Conservation (phyloP, 768 basidiomycete genomes). For the Leccinum pellstonianum region DNA sequence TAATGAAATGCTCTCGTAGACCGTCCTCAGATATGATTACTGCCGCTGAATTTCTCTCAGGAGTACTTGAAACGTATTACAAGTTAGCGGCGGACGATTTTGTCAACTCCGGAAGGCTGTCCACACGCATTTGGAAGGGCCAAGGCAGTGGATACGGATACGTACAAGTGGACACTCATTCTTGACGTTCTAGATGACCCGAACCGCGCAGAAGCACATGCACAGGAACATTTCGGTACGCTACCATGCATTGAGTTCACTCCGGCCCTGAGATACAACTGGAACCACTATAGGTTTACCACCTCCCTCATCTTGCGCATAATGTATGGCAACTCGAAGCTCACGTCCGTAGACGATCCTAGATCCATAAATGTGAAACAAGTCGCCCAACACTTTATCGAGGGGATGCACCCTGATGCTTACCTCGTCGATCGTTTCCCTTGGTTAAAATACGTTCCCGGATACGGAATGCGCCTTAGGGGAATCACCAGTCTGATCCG, state of each 20-base stretch:
- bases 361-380: conserved; percentile 20
- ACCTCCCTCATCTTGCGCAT: conserved; percentile 26
- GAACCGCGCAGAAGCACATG: conserved; percentile 40
- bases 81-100: conserved; percentile 48
- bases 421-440: conserved; percentile 38
- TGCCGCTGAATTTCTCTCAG: conserved; percentile 52
- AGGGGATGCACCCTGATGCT: conserved; percentile 32
- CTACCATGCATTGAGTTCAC: neutral
- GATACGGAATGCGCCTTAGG: conserved; percentile 53
- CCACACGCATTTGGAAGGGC: conserved; percentile 51
- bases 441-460: conserved; percentile 48
- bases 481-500: conserved; percentile 48
- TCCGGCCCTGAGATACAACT: neutral
- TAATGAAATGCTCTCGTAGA: conserved; percentile 52
- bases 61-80: conserved; percentile 48
- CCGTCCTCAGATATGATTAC: conserved; percentile 48
- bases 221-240: conserved; percentile 42
- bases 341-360: conserved; percentile 23
- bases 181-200: conserved; percentile 35
- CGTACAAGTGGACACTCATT: conserved; percentile 34
- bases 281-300: neutral
- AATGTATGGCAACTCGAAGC: conserved; percentile 23
- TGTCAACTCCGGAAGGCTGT: conserved; percentile 55
- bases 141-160: conserved; percentile 36
- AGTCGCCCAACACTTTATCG: conserved; percentile 26